Evolutionary conservation across 176 grass and related monocot species (phyloP).

Genomic region (Thinopyrum elongatum): DNA sequence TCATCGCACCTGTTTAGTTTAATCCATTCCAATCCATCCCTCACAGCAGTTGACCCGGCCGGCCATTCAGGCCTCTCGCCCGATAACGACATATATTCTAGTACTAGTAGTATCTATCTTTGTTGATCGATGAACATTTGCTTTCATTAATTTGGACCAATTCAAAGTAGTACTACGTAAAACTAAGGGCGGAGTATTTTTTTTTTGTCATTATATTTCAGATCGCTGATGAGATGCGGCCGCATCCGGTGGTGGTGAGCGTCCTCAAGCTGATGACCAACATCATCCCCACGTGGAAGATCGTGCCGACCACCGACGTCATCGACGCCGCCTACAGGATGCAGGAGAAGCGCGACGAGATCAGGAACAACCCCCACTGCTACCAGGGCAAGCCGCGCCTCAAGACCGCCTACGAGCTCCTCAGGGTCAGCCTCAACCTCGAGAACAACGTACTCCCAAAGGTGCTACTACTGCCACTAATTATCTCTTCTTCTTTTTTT

Average conservation of each 20-base stretch:
- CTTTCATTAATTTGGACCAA: neutral
- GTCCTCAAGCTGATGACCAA: constrained; percentile 37
- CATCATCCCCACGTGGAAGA: constrained; percentile 69
- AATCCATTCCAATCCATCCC: neutral
- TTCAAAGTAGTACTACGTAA: neutral
- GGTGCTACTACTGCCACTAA: constrained; percentile 16
- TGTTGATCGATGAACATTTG: neutral
- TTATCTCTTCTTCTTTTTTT: neutral
- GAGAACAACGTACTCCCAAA: constrained; percentile 38
- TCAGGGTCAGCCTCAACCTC: constrained; percentile 46
- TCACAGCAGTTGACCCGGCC: constrained; percentile 11
- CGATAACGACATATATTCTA: neutral
- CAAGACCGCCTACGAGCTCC: constrained; percentile 49
- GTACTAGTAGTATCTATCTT: neutral
- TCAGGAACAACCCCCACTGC: constrained; percentile 46
- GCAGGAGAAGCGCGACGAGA: constrained; percentile 54
- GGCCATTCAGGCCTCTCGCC: neutral
- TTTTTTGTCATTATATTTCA: neutral
- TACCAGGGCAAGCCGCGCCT: constrained; percentile 61
- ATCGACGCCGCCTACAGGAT: constrained; percentile 49
- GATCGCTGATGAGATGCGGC: constrained; percentile 71
- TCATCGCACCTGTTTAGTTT: neutral
- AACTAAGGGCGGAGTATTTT: neutral
- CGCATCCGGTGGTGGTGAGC: constrained; percentile 43
- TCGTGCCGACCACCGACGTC: constrained; percentile 67